Conservation (phyloP, 1,284 basidiomycete genomes). For the Ceratobasidium sp. region DNA sequence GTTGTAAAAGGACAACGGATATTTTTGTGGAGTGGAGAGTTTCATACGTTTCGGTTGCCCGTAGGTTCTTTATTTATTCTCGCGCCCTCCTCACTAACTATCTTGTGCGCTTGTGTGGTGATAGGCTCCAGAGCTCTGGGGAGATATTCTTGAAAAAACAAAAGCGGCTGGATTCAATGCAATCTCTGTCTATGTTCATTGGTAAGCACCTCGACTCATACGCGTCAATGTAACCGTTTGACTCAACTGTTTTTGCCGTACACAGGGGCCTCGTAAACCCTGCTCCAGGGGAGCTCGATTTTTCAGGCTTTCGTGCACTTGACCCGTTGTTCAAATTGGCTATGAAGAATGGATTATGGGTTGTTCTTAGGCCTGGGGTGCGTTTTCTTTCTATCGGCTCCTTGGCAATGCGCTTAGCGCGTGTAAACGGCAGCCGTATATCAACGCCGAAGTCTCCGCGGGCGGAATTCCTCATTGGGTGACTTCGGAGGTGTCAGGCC, state of each 20-base stretch:
- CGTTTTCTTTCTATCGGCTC: neutral
- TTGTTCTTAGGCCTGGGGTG: constrained; percentile 54
- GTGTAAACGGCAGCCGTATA: constrained; percentile 51
- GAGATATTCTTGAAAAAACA: constrained; percentile 83
- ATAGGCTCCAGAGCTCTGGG: constrained; percentile 73
- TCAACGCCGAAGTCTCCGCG: constrained; percentile 56
- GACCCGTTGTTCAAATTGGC: constrained; percentile 73
- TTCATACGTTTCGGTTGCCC: constrained; percentile 85
- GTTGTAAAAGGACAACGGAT: constrained; percentile 68
- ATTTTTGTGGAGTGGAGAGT: constrained; percentile 73
- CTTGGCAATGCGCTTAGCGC: neutral
- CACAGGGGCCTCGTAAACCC: constrained; percentile 83
- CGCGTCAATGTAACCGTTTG: neutral
- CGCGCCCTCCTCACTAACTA: too few species aligned
- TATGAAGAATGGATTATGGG: constrained; percentile 53
- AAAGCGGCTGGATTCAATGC: constrained; percentile 86
- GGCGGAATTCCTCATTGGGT: constrained; percentile 59
- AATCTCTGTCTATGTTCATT: constrained; percentile 75
- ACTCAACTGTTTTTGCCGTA: constrained; percentile 56
- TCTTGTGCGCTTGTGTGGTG: too few species aligned
- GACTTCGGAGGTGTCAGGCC: constrained; percentile 51
- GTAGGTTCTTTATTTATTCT: constrained; percentile 56
- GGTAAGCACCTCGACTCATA: constrained; percentile 51
- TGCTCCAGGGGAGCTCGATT: constrained; percentile 78
- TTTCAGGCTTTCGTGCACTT: constrained; percentile 76